phyloP scores from a whole-genome alignment of 2,329 filamentous ascomycete species.

The Aspergillus hiratsukae region DNA sequence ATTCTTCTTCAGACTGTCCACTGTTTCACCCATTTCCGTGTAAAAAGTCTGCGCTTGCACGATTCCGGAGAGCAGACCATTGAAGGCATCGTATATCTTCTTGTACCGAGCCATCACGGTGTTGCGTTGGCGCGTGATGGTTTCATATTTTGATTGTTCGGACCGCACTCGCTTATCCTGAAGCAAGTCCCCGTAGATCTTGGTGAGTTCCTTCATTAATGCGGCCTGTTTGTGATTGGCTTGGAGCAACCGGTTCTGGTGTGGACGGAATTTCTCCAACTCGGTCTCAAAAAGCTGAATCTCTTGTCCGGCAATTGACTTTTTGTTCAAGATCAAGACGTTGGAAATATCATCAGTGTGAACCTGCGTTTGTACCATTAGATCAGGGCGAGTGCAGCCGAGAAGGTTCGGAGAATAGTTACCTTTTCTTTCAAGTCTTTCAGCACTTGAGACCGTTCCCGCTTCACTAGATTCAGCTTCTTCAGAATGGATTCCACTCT shows the following conservation, averaged over 20 bases:
- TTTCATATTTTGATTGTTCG: conserved; percentile 93
- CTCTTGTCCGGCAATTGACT: conserved; percentile 88
- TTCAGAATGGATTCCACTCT: conserved; percentile 86
- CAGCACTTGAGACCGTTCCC: conserved; percentile 83
- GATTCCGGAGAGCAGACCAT: conserved; percentile 81
- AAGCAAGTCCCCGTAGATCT: conserved; percentile 77
- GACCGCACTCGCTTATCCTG: conserved; percentile 91
- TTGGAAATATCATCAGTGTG: conserved; percentile 97
- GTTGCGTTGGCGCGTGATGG: conserved; percentile 75
- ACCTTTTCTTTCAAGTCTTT: conserved; percentile 99
- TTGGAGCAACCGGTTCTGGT: conserved; percentile 85
- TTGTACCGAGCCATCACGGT: conserved; percentile 82
- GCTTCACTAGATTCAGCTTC: conserved; percentile 87
- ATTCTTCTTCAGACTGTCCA: conserved; percentile 88
- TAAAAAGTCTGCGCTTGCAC: conserved; percentile 91
- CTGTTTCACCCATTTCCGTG: conserved; percentile 89
- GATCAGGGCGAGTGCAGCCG: neutral
- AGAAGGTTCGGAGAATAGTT: conserved; percentile 20
- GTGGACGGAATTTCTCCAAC: conserved; percentile 92
- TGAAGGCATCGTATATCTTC: conserved; percentile 85
- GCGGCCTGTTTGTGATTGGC: conserved; percentile 93
- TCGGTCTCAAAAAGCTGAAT: conserved; percentile 89
- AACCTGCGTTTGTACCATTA: conserved; percentile 52
- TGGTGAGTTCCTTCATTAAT: conserved; percentile 90
- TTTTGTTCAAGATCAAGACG: conserved; percentile 96